Base-by-base conservation (phyloP, 805 yeast genomes). In the Blastobotrys mokoenaii region DNA sequence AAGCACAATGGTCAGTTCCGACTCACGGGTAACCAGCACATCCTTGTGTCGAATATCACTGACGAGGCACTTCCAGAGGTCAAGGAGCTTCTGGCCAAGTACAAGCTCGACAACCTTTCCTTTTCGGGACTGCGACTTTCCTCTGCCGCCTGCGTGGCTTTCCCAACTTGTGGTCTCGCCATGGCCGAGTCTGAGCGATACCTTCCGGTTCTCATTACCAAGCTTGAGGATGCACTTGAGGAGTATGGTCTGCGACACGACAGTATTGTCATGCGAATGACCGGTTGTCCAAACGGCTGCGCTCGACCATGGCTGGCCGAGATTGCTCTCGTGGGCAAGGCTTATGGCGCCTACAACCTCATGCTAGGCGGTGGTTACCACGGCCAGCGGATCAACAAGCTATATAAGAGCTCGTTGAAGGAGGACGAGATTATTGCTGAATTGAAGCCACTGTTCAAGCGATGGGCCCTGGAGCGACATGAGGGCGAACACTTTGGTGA, bases 231-330 rank as follows among this genome's bases (percentile, higher is more conserved):
- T n/a, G 79, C 87, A 16, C 71, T 90, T 47, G 97, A 90, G 67
- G 95, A 88, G 60, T 79, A 80, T 53, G 97, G 97, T 7, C 75
- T 90, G 57, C 83, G 95, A 61, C 96, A 88, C 58, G 97, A 90
- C 66, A 81, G 95, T 6, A 76, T 90, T 54, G 95, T 88, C 18
- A 84, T 90, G 95, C 80, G 97, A 71, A 89, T 90, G 97, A 90
- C 97, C 27, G 97, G 97, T 46, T 90, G 97, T 74, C 97, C 97
- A 45, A 90, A 90, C 65, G 97, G 97, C 55, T 90, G 97, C 72
- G 93, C 97, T 18, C 80, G 97, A 66, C 97, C 97, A 25, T 90
- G 97, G 97, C 69, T 90, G 43, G 97, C 97, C 3, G 97, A 90
- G 65, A 79, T 90, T 47, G 97, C 97, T 0, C 73, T 88, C 48